phyloP scores from a whole-genome alignment of 1,139 yeast species.

The Pichia inconspicua region DNA sequence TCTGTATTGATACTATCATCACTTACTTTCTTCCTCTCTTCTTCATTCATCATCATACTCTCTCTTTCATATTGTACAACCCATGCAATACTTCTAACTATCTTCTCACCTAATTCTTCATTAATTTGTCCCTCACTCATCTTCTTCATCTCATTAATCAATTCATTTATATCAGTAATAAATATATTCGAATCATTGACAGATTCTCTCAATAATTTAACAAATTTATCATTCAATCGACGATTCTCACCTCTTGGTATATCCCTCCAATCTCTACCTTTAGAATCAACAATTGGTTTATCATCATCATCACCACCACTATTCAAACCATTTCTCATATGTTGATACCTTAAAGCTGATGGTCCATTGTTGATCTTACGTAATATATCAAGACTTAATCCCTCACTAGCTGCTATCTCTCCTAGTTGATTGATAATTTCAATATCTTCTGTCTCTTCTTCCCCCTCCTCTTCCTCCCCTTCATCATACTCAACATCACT shows the following conservation, averaged over 20 bases:
- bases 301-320: too few species aligned
- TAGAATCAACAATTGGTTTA: slow-evolving; percentile 43
- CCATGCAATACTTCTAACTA: slow-evolving; percentile 44
- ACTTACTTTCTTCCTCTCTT: slow-evolving; percentile 14
- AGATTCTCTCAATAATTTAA: slow-evolving; percentile 16
- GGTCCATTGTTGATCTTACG: slow-evolving; percentile 17
- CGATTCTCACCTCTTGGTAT: slow-evolving; percentile 51
- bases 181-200: slow-evolving; percentile 23
- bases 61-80: slow-evolving; percentile 37
- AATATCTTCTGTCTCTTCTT: neutral
- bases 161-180: slow-evolving; percentile 22
- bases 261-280: slow-evolving; percentile 65
- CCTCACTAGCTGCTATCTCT: slow-evolving; percentile 2
- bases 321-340: slow-evolving; percentile 33
- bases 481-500: slow-evolving; percentile 15
- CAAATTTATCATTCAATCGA: slow-evolving; percentile 24
- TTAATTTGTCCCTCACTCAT: slow-evolving; percentile 29
- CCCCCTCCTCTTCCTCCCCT: slow-evolving; percentile 9
- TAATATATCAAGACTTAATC: slow-evolving; percentile 7
- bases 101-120: slow-evolving; percentile 33
- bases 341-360: slow-evolving; percentile 30
- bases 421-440: slow-evolving; percentile 1
- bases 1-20: slow-evolving; percentile 38
- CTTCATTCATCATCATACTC: slow-evolving; percentile 18
- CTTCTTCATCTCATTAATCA: slow-evolving; percentile 30